Conservation (phyloP, 1,284 basidiomycete species). For the Sparassis latifolia region DNA sequence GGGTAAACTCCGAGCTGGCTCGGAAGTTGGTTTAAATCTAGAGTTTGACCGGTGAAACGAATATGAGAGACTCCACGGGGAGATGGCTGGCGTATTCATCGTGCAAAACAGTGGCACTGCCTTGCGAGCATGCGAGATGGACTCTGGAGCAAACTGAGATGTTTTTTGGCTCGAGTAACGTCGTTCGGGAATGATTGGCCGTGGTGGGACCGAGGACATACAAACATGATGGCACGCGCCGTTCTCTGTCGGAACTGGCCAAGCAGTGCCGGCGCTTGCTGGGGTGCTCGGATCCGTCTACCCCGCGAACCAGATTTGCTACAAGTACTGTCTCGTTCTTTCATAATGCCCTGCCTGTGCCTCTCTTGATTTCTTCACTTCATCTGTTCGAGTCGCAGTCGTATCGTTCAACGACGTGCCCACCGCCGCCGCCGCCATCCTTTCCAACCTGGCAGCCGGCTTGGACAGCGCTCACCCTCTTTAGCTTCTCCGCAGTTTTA, state of each 20-base stretch:
- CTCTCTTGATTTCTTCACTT: conserved; percentile 9
- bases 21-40: no score
- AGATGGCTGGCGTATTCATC: no score
- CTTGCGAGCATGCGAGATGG: no score
- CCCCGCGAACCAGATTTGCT: conserved; percentile 10
- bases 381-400: conserved; percentile 4
- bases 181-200: conserved; percentile 18
- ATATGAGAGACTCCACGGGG: no score
- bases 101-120: no score
- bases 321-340: conserved; percentile 11
- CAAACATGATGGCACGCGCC: conserved; percentile 11
- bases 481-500: conserved; percentile 16
- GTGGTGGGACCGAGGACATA: conserved; percentile 16
- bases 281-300: conserved; percentile 11
- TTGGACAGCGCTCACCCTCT: conserved; percentile 10
- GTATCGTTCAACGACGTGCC: conserved; percentile 5
- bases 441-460: conserved; percentile 2
- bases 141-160: no score
- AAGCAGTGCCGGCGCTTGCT: conserved; percentile 11
- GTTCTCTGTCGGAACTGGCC: conserved; percentile 6
- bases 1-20: no score
- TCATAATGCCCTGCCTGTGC: conserved; percentile 11
- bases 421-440: conserved; percentile 3
- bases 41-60: no score
- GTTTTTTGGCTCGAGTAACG: no score